phyloP scores from a whole-genome alignment of 768 basidiomycete species.

The Tricholoma sp. region DNA sequence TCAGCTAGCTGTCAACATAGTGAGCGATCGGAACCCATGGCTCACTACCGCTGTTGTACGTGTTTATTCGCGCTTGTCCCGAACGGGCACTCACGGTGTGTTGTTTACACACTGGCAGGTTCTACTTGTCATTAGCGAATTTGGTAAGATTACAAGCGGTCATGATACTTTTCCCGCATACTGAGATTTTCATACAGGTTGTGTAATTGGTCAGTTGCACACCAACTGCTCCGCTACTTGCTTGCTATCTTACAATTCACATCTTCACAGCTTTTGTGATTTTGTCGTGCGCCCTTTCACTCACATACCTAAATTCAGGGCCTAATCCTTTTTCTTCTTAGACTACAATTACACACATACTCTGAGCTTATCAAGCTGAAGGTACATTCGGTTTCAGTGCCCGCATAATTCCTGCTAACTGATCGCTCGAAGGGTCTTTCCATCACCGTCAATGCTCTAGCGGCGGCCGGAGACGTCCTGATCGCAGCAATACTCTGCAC shows the following conservation, averaged over 20 bases:
- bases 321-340: conserved; percentile 6
- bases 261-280: conserved; percentile 24
- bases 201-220: conserved; percentile 25
- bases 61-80: neutral
- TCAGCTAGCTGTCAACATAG: conserved; percentile 17
- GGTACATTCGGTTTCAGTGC: neutral
- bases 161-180: neutral
- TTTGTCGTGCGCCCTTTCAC: conserved; percentile 25
- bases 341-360: conserved; percentile 28
- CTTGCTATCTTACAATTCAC: neutral
- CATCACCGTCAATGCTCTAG: conserved; percentile 37
- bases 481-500: conserved; percentile 37
- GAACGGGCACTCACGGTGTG: neutral
- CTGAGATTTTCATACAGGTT: conserved; percentile 12
- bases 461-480: conserved; percentile 41
- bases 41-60: conserved; percentile 29
- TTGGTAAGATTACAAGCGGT: conserved; percentile 22
- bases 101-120: conserved; percentile 16
- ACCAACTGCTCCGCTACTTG: neutral
- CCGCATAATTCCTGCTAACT: neutral
- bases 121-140: conserved; percentile 33
- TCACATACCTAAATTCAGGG: neutral
- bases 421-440: conserved; percentile 27
- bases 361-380: conserved; percentile 27
- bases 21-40: conserved; percentile 37